Conservation (phyloP, 495 filamentous ascomycete genomes). For the Penicillium ochrochloron region DNA sequence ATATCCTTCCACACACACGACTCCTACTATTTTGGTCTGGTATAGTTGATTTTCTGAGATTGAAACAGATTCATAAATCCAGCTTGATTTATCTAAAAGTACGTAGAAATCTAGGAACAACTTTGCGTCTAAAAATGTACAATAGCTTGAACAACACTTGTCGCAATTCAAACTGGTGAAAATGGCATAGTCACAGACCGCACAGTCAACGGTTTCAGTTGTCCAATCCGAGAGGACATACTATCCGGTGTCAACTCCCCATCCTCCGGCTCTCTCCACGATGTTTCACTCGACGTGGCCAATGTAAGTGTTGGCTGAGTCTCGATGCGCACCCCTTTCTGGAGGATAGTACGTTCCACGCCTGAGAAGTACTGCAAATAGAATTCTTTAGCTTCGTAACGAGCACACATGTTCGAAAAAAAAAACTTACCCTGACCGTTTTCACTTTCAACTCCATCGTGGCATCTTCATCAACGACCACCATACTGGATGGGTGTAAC, state of each 20-base stretch:
- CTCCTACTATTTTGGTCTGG: background rate
- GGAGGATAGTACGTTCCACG: constrained; percentile 6
- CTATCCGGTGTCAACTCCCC: constrained; percentile 2
- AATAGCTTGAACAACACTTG: background rate
- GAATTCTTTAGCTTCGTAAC: background rate
- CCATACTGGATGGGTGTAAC: constrained; percentile 5
- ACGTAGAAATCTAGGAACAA: background rate
- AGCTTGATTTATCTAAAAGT: background rate
- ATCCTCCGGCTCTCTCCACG: constrained; percentile 3
- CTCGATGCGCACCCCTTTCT: background rate
- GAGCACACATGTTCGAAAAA: background rate
- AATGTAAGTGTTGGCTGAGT: background rate
- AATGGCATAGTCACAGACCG: constrained; percentile 10
- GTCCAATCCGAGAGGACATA: constrained; percentile 6
- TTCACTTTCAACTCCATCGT: constrained; percentile 6
- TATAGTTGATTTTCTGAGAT: background rate
- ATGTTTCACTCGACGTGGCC: background rate
- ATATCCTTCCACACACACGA: background rate
- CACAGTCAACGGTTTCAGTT: background rate
- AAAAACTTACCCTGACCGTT: background rate
- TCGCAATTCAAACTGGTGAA: background rate
- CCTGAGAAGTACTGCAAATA: constrained; percentile 1
- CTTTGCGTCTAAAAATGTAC: background rate
- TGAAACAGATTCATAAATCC: too few species aligned
- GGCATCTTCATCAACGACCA: constrained; percentile 7